Evolutionary conservation across 1,284 basidiomycete species (phyloP), one percentile per base, ranked within the genome.

Genomic region (Pulveroboletus sp.): DNA sequence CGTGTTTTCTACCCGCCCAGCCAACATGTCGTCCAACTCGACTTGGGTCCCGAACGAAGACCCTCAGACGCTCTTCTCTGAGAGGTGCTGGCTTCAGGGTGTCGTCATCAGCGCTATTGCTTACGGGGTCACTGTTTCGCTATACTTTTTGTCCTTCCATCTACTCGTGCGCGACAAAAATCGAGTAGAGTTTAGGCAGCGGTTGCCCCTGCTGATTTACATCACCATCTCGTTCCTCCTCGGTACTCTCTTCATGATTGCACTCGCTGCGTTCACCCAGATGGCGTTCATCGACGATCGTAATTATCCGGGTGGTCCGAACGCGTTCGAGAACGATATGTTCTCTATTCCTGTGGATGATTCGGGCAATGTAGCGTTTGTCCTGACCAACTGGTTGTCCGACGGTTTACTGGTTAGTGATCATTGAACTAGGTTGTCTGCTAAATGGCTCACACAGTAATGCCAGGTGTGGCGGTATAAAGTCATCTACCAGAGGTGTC

Each of bases 261-360:
- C 53, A 4, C 40, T 47, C 3, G 48, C 62, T 1, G 49, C 59
- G 8, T 65, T 70, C 52, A 67, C 64, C 0, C 64, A 75, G 43
- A 61, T 67, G 54, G 62, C 62, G 7, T 76, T 70, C 53, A 69
- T 76, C 43, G 62, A 73, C 49, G 33, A 73, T 52, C 64, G 73
- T 7, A 57, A 66, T 46, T 73, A 64, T 48, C 69, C 70, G 2
- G 73, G 74, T 0, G 69, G 65, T 45, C 65, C 59, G 28, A 55
- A 24, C 5, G 56, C 47, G 10, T 68, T 49, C n/a, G 62, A 61
- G 28, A 49, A 56, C 36, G 51, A 49, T 5, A 57, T 54, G 28
- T 59, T 62, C n/a, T 50, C 58, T 18, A 61, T 67, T 26, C 62
- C 58, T 11, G 39, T 70, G 1, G 55, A 60, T n/a, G n/a, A 57